These are phyloP conservation scores for Nothophytophthora sp. DNA, from an alignment of 352 stramenopile species.

Conservation along the genomic window DNA sequence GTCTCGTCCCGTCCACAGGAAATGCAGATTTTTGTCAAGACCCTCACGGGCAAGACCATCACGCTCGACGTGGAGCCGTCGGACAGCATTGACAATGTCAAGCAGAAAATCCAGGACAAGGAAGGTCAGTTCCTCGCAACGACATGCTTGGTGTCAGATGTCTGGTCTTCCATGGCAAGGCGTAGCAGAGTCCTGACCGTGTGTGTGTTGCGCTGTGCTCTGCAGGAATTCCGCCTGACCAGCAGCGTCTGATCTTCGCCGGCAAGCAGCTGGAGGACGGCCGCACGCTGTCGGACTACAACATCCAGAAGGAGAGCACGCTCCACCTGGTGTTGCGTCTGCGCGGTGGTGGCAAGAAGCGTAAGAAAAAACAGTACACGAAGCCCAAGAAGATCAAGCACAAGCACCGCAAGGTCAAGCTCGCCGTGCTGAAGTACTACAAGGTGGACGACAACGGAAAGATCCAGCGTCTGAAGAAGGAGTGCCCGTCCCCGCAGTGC, in stretches of 20 bases:
- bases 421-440: slow-evolving; percentile 98
- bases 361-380: slow-evolving; percentile 98
- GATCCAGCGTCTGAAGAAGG: slow-evolving; percentile 98
- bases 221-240: slow-evolving; percentile 97
- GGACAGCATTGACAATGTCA: slow-evolving; percentile 99
- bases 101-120: slow-evolving; percentile 99
- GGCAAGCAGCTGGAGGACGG: slow-evolving; percentile 99
- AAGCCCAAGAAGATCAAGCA: slow-evolving; percentile 99
- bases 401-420: slow-evolving; percentile 97
- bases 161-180: slow-evolving; percentile 28
- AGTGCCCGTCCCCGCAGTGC: slow-evolving; percentile 94
- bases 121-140: slow-evolving; percentile 78
- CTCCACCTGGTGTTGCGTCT: slow-evolving; percentile 96
- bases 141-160: slow-evolving; percentile 13
- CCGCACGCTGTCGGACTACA: slow-evolving; percentile 94
- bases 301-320: slow-evolving; percentile 97
- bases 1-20: too few relatives aligned
- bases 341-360: slow-evolving; percentile 94
- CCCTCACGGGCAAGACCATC: slow-evolving; percentile 97
- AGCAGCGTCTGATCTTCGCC: slow-evolving; percentile 99
- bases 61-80: slow-evolving; percentile 97
- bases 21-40: slow-evolving; percentile 99
- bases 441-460: slow-evolving; percentile 96
- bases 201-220: slow-evolving; percentile 25
- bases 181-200: slow-evolving; percentile 6